phyloP scores from a whole-genome alignment of 2,329 filamentous ascomycete species.

The Alternaria hordeiaustralica region DNA sequence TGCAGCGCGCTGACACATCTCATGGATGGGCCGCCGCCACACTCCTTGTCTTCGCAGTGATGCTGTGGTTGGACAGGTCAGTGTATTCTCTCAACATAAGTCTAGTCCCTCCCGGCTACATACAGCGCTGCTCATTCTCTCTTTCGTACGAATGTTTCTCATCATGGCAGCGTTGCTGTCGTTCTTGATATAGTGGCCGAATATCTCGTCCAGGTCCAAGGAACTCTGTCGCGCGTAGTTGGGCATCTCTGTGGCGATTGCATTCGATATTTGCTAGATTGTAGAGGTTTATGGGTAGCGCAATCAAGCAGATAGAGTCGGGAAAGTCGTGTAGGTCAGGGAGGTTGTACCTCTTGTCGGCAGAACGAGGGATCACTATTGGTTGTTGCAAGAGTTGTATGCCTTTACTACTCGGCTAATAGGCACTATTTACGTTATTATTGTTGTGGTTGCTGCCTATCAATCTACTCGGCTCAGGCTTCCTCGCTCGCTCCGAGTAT shows the following conservation, averaged over 20 bases:
- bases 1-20: slow-evolving; percentile 5
- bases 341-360: neutral
- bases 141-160: slow-evolving; percentile 7
- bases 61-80: neutral
- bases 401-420: neutral
- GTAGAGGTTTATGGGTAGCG: neutral
- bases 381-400: neutral
- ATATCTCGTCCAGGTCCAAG: slow-evolving; percentile 6
- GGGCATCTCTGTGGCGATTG: slow-evolving; percentile 1
- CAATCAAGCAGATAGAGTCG: neutral
- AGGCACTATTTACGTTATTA: neutral
- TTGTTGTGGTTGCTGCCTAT: neutral
- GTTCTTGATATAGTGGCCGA: neutral
- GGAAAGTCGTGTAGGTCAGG: neutral
- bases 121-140: slow-evolving; percentile 1
- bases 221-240: slow-evolving; percentile 5
- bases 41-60: slow-evolving; percentile 13
- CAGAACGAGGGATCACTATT: neutral
- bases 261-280: neutral
- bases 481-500: neutral
- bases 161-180: neutral
- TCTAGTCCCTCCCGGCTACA: neutral
- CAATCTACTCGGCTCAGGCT: neutral
- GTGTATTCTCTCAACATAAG: neutral
- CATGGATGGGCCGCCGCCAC: neutral